A percentile compares a stretch with the other conserved stretches of the same genome.
Evolutionary conservation across 2,329 filamentous ascomycete species (phyloP).

Genomic region (Microdochium trichocladiopsis): DNA sequence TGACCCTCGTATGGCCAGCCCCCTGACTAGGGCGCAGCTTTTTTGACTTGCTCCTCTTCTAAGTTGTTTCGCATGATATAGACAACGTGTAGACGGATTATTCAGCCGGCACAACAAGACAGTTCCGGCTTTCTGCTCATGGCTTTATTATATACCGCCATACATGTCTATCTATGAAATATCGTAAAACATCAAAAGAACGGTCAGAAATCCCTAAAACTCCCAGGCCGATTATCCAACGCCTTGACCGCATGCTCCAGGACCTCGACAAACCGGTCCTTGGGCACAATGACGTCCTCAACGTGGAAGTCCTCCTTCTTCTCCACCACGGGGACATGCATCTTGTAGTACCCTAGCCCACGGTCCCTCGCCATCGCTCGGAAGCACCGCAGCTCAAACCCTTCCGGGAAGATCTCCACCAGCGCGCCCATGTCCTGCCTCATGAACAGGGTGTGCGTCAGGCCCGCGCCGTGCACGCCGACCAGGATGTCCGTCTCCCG

Average conservation of each 20-base stretch:
- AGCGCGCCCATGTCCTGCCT: conserved; percentile 20
- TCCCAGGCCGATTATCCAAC: neutral
- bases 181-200: no score
- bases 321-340: neutral
- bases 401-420: conserved; percentile 32
- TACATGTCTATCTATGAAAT: no score
- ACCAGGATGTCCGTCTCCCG: conserved; percentile 31
- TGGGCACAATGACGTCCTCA: neutral
- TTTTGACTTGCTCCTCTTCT: no score
- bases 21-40: no score
- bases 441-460: conserved; percentile 34
- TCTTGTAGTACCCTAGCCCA: conserved; percentile 23
- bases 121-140: no score
- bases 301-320: neutral
- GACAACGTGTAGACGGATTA: no score
- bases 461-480: conserved; percentile 34
- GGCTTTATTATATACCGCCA: no score
- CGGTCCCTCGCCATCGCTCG: conserved; percentile 30
- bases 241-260: neutral
- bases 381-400: conserved; percentile 27
- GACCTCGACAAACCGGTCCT: neutral
- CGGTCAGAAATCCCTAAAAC: neutral
- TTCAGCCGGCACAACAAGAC: no score
- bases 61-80: no score
- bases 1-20: no score